phyloP scores from a whole-genome alignment of 2,329 filamentous ascomycete species.

The Coniochaeta prunicola region DNA sequence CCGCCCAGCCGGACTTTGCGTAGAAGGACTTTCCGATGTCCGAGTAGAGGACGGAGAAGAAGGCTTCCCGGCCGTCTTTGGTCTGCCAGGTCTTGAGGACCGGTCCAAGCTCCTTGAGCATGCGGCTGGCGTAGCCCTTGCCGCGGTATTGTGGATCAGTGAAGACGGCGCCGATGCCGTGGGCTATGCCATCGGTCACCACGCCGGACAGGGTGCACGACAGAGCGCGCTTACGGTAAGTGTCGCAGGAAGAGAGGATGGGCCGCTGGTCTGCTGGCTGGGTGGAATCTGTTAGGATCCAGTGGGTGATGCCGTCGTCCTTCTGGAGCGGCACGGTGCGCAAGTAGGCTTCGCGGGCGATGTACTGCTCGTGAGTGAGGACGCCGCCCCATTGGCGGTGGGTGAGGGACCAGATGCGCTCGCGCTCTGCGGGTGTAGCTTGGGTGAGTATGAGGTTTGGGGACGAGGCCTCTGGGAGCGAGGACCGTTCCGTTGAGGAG shows the following conservation, averaged over 20 bases:
- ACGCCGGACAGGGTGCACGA: conserved; percentile 28
- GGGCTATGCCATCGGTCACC: conserved; percentile 51
- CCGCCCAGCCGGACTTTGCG: conserved; percentile 66
- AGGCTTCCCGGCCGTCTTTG: conserved; percentile 12
- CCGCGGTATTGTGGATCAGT: conserved; percentile 60
- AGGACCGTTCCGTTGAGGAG: conserved; percentile 23
- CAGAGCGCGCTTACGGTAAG: conserved; percentile 51
- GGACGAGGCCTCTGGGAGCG: conserved; percentile 16
- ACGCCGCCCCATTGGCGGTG: conserved; percentile 52
- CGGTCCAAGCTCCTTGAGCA: conserved; percentile 59
- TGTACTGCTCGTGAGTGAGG: conserved; percentile 46
- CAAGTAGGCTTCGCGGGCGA: conserved; percentile 52
- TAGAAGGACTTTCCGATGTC: conserved; percentile 85
- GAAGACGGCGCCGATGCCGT: conserved; percentile 78
- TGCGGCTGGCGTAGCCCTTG: conserved; percentile 68
- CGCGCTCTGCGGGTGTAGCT: conserved; percentile 49
- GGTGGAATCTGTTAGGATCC: conserved; percentile 51
- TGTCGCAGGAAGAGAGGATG: conserved; percentile 58
- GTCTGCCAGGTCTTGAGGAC: conserved; percentile 30
- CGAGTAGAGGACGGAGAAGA: conserved; percentile 78
- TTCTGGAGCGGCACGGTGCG: conserved; percentile 49
- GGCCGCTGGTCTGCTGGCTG: conserved; percentile 34
- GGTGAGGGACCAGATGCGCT: conserved; percentile 47
- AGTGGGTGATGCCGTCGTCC: conserved; percentile 52
- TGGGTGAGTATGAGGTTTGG: conserved; percentile 40